Base-by-base conservation (phyloP, 1,284 basidiomycete species). In the Puccinia coronata region DNA sequence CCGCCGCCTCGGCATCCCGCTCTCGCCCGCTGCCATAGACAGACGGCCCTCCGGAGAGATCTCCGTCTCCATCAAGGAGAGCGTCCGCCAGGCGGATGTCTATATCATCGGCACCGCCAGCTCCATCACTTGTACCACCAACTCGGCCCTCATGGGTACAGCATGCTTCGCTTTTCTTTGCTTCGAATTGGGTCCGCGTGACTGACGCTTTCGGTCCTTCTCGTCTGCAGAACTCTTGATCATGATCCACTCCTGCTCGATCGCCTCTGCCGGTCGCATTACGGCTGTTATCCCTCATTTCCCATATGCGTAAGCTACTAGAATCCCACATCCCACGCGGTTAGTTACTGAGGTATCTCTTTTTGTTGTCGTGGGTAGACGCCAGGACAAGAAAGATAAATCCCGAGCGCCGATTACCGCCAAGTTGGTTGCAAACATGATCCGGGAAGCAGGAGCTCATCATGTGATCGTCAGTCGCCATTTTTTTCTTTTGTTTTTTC, bases 301-400 rank as follows among this genome's bases (percentile, higher is more conserved):
- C 88, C 95, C 95, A 25, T 98, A 98, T 87, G 91, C 81, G 81
- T 76, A 31, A 73, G 73, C 69, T 11, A 23, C 34, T 49, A 4
- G 6, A 39, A 34, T 25, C 4, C 31, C 9, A 34, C 41, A 57
- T 49, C 14, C 36, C 36, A 41, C 28, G 2, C 9, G 28, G 23
- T n/a, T 9, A 53, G 25, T 12, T 75, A 25, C 61, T 59, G 25
- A 25, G 2, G n/a, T 61, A n/a, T 61, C 36, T 43, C 1, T 57
- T 41, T 31, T 39, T n/a, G 3, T 57, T 2, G 16, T 25, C 16
- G 43, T 39, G 36, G 28, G 12, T 20, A 81, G 79, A 36, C 90
- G 95, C 67, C 95, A 99, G 88, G 97, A 99, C 89, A 99, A 99
- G 88, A 99, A 99, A 88, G 97, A 99, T 90, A 99, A 99, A 88